Conservation (phyloP, 1,284 basidiomycete genomes). For the Tetrapyrgos nigripes region DNA sequence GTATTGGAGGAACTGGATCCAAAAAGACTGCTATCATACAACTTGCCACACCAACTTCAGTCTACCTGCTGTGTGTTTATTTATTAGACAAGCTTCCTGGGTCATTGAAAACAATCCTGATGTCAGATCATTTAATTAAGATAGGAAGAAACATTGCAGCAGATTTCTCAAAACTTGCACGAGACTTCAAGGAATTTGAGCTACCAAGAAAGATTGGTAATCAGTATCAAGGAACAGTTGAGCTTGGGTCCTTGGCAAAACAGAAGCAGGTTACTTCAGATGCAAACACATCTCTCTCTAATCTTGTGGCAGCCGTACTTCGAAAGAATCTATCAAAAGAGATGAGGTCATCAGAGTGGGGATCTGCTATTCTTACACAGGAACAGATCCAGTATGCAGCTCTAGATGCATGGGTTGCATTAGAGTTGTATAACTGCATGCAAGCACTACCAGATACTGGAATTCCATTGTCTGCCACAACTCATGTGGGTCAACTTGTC, state of each 20-base stretch:
- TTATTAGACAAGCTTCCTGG: slow-evolving; percentile 1
- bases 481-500: slow-evolving; percentile 7
- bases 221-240: slow-evolving; percentile 9
- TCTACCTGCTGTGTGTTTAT: slow-evolving; percentile 9
- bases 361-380: neutral
- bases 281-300: slow-evolving; percentile 18
- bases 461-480: neutral
- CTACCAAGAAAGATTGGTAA: slow-evolving; percentile 12
- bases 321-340: slow-evolving; percentile 15
- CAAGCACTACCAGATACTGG: slow-evolving; percentile 4
- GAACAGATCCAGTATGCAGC: slow-evolving; percentile 19
- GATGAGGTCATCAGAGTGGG: slow-evolving; percentile 13
- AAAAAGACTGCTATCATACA: slow-evolving; percentile 22
- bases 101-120: slow-evolving; percentile 12
- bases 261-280: slow-evolving; percentile 18
- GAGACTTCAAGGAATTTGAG: slow-evolving; percentile 19
- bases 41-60: neutral
- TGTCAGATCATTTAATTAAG: slow-evolving; percentile 17
- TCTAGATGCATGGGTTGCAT: slow-evolving; percentile 21
- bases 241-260: slow-evolving; percentile 17
- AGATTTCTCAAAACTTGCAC: slow-evolving; percentile 22
- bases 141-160: slow-evolving; percentile 15
- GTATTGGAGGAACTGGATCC: slow-evolving; percentile 8
- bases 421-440: slow-evolving; percentile 15
- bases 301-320: slow-evolving; percentile 15